Evolutionary conservation across 331 rosid species (phyloP).

Genomic region (Quercus phellos): DNA sequence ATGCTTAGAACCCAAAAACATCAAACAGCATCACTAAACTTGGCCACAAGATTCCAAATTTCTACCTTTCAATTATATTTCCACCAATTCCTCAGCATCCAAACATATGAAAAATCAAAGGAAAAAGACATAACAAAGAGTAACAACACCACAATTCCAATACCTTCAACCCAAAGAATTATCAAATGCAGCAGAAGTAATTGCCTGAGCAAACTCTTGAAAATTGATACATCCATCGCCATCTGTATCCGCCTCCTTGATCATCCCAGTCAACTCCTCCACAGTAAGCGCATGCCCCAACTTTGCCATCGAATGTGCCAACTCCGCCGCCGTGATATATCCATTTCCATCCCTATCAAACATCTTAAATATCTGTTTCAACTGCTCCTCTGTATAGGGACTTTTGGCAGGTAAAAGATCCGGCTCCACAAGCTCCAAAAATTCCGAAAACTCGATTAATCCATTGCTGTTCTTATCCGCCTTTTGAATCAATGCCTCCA

Average conservation of each 20-base stretch:
- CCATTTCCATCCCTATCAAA: constrained; percentile 88
- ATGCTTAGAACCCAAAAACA: neutral
- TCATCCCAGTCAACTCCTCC: constrained; percentile 87
- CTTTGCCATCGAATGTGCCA: constrained; percentile 91
- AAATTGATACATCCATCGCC: constrained; percentile 80
- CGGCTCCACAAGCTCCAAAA: constrained; percentile 66
- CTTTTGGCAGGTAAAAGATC: constrained; percentile 63
- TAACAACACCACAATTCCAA: neutral
- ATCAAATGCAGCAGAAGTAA: constrained; percentile 84
- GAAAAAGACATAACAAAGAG: neutral
- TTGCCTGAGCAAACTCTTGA: constrained; percentile 66
- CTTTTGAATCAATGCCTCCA: constrained; percentile 59
- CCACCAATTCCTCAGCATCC: neutral
- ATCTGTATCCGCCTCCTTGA: constrained; percentile 74
- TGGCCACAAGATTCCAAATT: neutral
- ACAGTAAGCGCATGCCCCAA: constrained; percentile 78
- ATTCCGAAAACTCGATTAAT: constrained; percentile 70
- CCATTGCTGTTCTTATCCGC: constrained; percentile 85
- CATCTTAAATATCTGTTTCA: constrained; percentile 58
- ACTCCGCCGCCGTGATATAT: constrained; percentile 74
- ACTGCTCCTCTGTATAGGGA: constrained; percentile 76
- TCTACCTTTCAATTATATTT: neutral
- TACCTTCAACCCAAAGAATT: constrained; percentile 65
- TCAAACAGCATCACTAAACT: neutral
- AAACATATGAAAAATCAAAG: neutral